Conservation (phyloP, 352 stramenopile species). For the Phytophthora cactorum region DNA sequence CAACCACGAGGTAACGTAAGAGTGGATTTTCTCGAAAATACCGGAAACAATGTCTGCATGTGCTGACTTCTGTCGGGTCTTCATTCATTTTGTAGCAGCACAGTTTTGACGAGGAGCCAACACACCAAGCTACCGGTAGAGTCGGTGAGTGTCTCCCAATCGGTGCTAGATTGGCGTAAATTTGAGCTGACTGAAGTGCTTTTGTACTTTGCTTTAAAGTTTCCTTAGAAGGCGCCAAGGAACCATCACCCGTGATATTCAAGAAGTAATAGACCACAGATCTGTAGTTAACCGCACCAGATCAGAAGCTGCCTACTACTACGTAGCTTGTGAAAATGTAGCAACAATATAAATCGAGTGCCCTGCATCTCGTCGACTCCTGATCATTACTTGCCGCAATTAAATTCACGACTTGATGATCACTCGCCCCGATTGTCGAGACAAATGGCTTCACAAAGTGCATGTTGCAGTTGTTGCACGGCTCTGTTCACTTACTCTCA, state of each 20-base stretch:
- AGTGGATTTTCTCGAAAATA: too few species aligned
- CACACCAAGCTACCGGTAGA: slow-evolving; percentile 3
- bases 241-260: slow-evolving; percentile 52
- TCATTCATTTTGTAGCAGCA: slow-evolving; percentile 8
- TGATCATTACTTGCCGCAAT: neutral
- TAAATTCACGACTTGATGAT: too few species aligned
- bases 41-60: too few species aligned
- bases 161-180: too few species aligned
- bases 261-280: slow-evolving; percentile 39
- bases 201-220: neutral
- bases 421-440: neutral
- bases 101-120: slow-evolving; percentile 21
- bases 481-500: neutral
- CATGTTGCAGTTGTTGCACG: slow-evolving; percentile 15
- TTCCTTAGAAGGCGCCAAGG: slow-evolving; percentile 25
- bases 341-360: too few species aligned
- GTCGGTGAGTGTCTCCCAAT: slow-evolving; percentile 12
- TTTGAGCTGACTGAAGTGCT: neutral
- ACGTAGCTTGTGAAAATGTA: neutral
- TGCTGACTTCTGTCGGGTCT: too few species aligned
- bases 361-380: too few species aligned
- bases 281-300: neutral
- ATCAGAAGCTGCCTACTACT: neutral
- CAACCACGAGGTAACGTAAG: slow-evolving; percentile 17
- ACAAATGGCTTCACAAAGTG: neutral